A percentile compares a stretch with the other conserved stretches of the same genome.
Evolutionary conservation across 768 basidiomycete species (phyloP).

Genomic region (Grammothele lineata): DNA sequence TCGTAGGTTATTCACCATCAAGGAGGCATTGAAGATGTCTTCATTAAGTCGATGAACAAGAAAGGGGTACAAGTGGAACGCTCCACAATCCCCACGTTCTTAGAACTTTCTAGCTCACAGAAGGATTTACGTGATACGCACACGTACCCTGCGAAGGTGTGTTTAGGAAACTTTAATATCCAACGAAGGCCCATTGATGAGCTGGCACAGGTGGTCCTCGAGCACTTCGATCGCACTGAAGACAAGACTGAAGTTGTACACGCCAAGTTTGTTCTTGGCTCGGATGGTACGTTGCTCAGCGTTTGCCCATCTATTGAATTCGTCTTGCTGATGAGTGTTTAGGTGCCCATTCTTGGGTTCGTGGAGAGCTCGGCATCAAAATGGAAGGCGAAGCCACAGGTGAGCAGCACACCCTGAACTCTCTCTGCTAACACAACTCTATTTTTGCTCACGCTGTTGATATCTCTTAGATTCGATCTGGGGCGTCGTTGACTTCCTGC

Average conservation of each 20-base stretch:
- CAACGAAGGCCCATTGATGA: not conserved
- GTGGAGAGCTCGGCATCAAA: conserved; percentile 56
- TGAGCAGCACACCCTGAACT: conserved; percentile 3
- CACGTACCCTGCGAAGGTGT: conserved; percentile 32
- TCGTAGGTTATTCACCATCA: conserved; percentile 55
- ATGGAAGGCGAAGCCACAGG: conserved; percentile 77
- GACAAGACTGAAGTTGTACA: conserved; percentile 49
- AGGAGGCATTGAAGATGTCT: conserved; percentile 58
- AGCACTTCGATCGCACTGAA: conserved; percentile 36
- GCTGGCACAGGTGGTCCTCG: conserved; percentile 43
- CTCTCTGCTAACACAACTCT: not conserved
- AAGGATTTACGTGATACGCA: conserved; percentile 37
- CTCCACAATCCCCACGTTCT: conserved; percentile 44
- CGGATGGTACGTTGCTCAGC: conserved; percentile 52
- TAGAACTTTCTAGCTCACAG: conserved; percentile 42
- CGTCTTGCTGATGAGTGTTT: not conserved
- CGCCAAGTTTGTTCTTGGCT: conserved; percentile 74
- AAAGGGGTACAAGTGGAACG: conserved; percentile 48
- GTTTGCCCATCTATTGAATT: too few relatives aligned
- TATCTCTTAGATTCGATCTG: conserved; percentile 56
- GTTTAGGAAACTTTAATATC: not conserved
- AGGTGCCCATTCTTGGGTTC: conserved; percentile 85
- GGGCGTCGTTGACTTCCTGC: conserved; percentile 69
- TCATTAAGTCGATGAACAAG: conserved; percentile 49
- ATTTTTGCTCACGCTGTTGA: too few relatives aligned